Evolutionary conservation across 306 rosid genomes (phyloP), one percentile per base, ranked within the genome.

Genomic region (Dalbergia oliveri): DNA sequence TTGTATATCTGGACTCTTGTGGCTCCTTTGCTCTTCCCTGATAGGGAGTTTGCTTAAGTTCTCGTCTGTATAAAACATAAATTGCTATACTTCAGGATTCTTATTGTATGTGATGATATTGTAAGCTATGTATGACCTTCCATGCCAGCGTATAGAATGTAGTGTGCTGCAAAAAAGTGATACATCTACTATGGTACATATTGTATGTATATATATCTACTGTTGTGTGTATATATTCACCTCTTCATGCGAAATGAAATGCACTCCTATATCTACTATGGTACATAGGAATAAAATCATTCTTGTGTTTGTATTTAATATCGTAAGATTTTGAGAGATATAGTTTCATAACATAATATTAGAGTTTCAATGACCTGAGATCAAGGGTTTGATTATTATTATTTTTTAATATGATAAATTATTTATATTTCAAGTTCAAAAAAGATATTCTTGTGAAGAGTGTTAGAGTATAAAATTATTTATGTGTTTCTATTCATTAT

Each of bases 1-100:
- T 77, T 96, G 67, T 95, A 90, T 14, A 77, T 88, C 11, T 96
- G 98, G 99, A 88, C 97, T 41, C 91, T 96, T 21, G 3, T 89
- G 68, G 98, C 98, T 69, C 98, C 94, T 79, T 1, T 91, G 62
- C 15, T 93, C 34, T 71, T 88, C 54, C 93, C 93, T 10, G 99
- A 91, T 79, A 94, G 98, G 0, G 92, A 90, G 83, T 96, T 96
- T 82, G 74, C 81, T 72, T 95, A 87, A 87, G 81, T 54, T 76
- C 51, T 53, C 45, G 9, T 39, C 4, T 43, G 47, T 43, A 43
- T 43, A 37, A 37, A 5, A 49, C 4, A 49, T 12, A 68, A 9
- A 71, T 35, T 49, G 12, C 16, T 33, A 12, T 43, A 3, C 12
- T 16, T 9, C 14, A 14, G 73, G 43, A 50, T 4, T 81, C 53